A percentile compares a stretch with the other conserved stretches of the same genome.
These are phyloP conservation scores for Trametes sanguinea DNA, from an alignment of 768 basidiomycete species.

Conservation along the genomic window DNA sequence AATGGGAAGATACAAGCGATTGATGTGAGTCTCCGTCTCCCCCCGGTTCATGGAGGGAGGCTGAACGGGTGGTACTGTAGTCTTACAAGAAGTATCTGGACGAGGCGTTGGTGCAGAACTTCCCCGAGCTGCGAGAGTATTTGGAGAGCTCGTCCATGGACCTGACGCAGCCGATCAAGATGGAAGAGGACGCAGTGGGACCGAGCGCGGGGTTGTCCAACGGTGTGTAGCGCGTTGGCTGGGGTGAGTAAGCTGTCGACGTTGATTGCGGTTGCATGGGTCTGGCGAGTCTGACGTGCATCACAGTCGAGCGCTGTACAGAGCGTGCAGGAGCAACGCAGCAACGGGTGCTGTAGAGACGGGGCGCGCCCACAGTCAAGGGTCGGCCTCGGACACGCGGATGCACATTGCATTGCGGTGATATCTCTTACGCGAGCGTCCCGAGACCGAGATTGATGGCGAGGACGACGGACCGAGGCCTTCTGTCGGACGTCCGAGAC, in stretches of 20 bases:
- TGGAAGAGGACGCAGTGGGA: conserved; percentile 5
- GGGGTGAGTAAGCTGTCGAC: neutral
- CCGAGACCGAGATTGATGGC: too few species aligned
- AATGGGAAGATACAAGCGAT: conserved; percentile 85
- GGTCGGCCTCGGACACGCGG: too few species aligned
- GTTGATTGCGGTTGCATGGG: neutral
- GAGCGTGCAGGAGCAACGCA: too few species aligned
- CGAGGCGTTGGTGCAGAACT: conserved; percentile 70
- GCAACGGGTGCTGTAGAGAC: too few species aligned
- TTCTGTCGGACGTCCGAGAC: too few species aligned
- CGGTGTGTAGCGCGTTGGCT: neutral
- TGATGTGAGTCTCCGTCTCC: conserved; percentile 42
- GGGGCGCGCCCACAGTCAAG: too few species aligned
- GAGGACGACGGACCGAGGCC: too few species aligned
- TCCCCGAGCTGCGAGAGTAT: conserved; percentile 58
- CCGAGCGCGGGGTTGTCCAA: conserved; percentile 5
- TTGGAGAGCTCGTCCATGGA: conserved; percentile 16
- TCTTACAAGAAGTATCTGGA: conserved; percentile 69
- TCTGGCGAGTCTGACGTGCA: neutral
- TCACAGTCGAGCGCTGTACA: too few species aligned
- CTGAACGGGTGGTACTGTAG: conserved; percentile 39
- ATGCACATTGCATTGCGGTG: too few species aligned
- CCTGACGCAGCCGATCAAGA: conserved; percentile 6
- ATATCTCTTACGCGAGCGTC: too few species aligned
- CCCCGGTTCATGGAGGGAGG: neutral